Evolutionary conservation across 2,329 filamentous ascomycete species (phyloP).

Genomic region (Arthrobotrys iridis): DNA sequence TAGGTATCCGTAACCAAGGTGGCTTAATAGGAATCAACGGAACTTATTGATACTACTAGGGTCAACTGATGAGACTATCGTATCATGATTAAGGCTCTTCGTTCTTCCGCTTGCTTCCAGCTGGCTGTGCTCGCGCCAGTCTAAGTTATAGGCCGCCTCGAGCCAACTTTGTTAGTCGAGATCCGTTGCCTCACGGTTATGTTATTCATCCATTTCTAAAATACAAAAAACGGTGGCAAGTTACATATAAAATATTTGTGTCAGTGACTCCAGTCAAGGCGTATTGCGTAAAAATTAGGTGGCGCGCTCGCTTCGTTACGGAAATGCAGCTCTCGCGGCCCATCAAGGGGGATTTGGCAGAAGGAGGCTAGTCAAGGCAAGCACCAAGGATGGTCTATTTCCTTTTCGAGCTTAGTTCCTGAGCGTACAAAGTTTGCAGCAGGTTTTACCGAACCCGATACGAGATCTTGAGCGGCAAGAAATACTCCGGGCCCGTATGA

Average conservation of each 20-base stretch:
- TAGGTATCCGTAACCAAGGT: conserved; percentile 4
- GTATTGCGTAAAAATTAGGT: conserved; percentile 4
- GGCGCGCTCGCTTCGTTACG: conserved; percentile 22
- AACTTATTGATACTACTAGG: background rate
- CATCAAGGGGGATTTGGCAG: conserved; percentile 8
- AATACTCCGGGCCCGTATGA: conserved; percentile 1
- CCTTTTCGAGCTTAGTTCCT: background rate
- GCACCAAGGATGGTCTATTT: background rate
- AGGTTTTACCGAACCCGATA: conserved; percentile 10
- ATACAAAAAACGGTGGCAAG: too few relatives aligned
- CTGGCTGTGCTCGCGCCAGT: background rate
- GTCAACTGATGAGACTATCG: conserved; percentile 1
- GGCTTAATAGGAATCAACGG: conserved; percentile 10
- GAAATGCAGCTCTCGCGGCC: conserved; percentile 18
- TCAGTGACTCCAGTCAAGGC: too few relatives aligned
- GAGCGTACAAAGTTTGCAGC: background rate
- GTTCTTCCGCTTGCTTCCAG: background rate
- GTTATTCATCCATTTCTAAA: background rate
- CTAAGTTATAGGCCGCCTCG: background rate
- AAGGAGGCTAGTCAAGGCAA: background rate
- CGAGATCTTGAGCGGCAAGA: conserved; percentile 19
- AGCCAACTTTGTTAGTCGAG: background rate
- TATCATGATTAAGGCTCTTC: background rate
- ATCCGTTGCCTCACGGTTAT: conserved; percentile 1
- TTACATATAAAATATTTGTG: too few relatives aligned